Base-by-base conservation (phyloP, 257 asterid species). In the Solanum chiquidenum region DNA sequence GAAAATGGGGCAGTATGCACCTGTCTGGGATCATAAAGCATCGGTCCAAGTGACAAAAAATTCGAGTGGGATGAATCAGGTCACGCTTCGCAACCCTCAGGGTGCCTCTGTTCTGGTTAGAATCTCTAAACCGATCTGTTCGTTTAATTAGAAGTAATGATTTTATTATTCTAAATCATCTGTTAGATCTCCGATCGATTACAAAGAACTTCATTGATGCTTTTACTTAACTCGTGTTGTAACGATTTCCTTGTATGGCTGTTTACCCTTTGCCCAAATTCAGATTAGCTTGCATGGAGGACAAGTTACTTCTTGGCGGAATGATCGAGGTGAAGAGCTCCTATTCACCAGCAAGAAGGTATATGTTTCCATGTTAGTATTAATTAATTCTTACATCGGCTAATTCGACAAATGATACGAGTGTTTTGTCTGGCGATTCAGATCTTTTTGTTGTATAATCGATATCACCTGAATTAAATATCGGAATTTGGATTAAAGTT, bases 341-440 rank as follows among this genome's bases (percentile, higher is more conserved):
- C 90, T 95, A 49, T 97, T 97, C 93, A 93, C 98, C 85, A 95
- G 95, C 90, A 95, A 94, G 87, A 97, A 95, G 99, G 99, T 97
- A 92, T 49, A 89, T 79, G 29, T 83, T 44, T 46, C 85, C 40
- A 16, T 27, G 55, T 29, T 58, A 9, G 29, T 80, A 46, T 29
- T 80, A 29, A 68, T 46, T 44, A 46, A 9, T 80, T 80, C 68
- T 46, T 80, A 46, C 29, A 46, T 49, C 6, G 29, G 42, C 85
- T 79, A 79, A 44, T 79, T 79, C 34, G 10, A 79, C 25, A 27
- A 27, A 77, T 42, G 84, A 77, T 77, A 77, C 0, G n/a, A 77
- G 38, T 42, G 84, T 77, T 33, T 42, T 25, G 9, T 12, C n/a
- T 77, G 14, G 37, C 14, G 18, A 80, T 80, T 46, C 62, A 80